These are phyloP conservation scores for Avena eriantha DNA, from an alignment of 176 grass and related monocot genomes.

Conservation along the genomic window DNA sequence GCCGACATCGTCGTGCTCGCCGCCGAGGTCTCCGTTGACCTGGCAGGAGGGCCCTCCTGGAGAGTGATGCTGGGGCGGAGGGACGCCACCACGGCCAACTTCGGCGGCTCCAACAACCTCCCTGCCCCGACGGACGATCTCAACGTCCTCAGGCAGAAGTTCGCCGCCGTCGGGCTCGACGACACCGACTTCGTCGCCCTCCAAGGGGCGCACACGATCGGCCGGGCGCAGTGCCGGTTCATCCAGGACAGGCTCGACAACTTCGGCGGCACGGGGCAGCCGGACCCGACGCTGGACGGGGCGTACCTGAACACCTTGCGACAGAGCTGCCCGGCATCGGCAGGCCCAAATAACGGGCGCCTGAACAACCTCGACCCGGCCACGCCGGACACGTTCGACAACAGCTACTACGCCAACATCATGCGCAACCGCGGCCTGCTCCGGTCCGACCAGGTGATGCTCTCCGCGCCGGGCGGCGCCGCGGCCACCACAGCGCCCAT, in stretches of 20 bases:
- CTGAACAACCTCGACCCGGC: conserved; percentile 69
- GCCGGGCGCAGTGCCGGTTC: conserved; percentile 61
- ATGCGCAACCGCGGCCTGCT: conserved; percentile 56
- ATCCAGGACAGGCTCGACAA: conserved; percentile 66
- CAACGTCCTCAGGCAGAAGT: conserved; percentile 50
- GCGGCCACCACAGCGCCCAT: conserved; percentile 43
- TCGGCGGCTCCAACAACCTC: conserved; percentile 45
- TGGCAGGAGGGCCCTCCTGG: conserved; percentile 73
- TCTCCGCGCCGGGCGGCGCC: conserved; percentile 49
- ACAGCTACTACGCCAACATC: conserved; percentile 67
- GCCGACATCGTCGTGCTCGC: conserved; percentile 87
- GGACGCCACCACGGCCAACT: conserved; percentile 61
- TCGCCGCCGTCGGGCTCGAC: conserved; percentile 58
- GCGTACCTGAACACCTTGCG: conserved; percentile 46
- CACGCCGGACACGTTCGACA: conserved; percentile 71
- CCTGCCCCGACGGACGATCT: conserved; percentile 52
- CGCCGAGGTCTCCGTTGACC: conserved; percentile 73
- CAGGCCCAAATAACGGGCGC: not conserved
- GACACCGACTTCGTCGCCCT: conserved; percentile 72
- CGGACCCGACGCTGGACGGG: conserved; percentile 66
- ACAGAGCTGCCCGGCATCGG: conserved; percentile 51
- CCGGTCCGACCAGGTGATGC: conserved; percentile 70
- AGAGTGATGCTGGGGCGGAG: conserved; percentile 55
- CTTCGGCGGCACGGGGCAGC: conserved; percentile 35
- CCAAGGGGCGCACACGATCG: conserved; percentile 86